Base-by-base conservation (phyloP, 441 rosid species). In the Corymbia calophylla region DNA sequence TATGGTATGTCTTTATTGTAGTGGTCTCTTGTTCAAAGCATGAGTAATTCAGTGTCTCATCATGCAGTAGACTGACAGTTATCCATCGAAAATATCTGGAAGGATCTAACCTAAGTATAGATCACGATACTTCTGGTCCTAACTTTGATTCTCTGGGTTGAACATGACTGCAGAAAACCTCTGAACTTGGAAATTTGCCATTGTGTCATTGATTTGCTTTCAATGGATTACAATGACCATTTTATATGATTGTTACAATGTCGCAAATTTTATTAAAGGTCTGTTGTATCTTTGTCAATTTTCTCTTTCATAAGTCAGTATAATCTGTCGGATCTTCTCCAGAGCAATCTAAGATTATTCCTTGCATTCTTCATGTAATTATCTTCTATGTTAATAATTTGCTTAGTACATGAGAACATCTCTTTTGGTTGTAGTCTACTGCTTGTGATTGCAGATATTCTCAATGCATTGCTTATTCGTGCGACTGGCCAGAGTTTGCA, bases 381-480 rank as follows among this genome's bases (percentile, higher is more conserved):
- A 6, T 11, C 84, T 44, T 77, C 31, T 87, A 70, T 53, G 6
- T 53, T 56, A 85, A 85, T 47, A 19, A 89, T 89, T 64, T 62
- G 47, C 39, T 54, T 82, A 7, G 88, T 91, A 91, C 88, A 92
- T 91, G 89, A 92, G 90, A 90, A 92, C 93, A 89, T 88, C 87
- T 93, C 89, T 93, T 89, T 95, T 91, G 96, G 94, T 94, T 95
- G 93, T 95, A 98, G 99, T 93, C 94, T 98, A 94, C 92, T 96
- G 91, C 92, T 96, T 93, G 97, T 95, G 90, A 90, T 95, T 91
- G 97, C 98, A 94, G 99, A 98, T 95, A 87, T 98, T 89, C 86
- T 95, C 89, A 95, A 94, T 93, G 98, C 99, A 77, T 55, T 96
- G 95, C 96, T 98, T 90, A 93, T 98, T 92, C 94, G 98, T 54